Conservation (phyloP, 2,329 filamentous ascomycete species). For the Talaromyces sp. region DNA sequence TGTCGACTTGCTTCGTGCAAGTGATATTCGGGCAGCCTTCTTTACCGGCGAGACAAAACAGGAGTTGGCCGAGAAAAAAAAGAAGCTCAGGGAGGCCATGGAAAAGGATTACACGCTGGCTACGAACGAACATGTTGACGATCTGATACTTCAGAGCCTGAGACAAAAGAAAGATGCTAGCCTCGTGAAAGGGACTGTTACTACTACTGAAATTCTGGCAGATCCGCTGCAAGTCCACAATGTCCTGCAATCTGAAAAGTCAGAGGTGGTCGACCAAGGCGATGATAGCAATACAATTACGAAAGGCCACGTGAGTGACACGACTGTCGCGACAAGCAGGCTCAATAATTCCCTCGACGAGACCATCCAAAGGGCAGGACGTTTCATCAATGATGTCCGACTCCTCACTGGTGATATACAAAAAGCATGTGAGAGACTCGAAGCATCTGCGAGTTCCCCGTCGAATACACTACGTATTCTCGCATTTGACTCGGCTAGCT, state of each 20-base stretch:
- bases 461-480: constrained; percentile 31
- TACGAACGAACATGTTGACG: constrained; percentile 13
- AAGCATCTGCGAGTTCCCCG: constrained; percentile 12
- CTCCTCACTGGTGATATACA: constrained; percentile 10
- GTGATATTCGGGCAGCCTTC: constrained; percentile 33
- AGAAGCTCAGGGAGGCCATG: constrained; percentile 18
- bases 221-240: not conserved
- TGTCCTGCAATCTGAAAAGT: not conserved
- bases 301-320: not conserved
- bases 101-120: constrained; percentile 20
- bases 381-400: constrained; percentile 9
- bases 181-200: not conserved
- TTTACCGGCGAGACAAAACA: constrained; percentile 20
- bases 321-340: not conserved
- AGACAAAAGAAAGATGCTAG: not conserved
- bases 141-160: not conserved
- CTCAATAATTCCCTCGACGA: not conserved
- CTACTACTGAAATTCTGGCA: not conserved
- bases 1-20: constrained; percentile 31
- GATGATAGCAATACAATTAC: not conserved
- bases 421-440: constrained; percentile 8
- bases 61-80: constrained; percentile 18
- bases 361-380: not conserved
- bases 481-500: constrained; percentile 32
- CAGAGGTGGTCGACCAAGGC: not conserved